Percentiles rank a stretch among this genome's conserved stretches.
phyloP scores from a whole-genome alignment of 805 yeast genomes.

The Grigorovia jiainica region DNA sequence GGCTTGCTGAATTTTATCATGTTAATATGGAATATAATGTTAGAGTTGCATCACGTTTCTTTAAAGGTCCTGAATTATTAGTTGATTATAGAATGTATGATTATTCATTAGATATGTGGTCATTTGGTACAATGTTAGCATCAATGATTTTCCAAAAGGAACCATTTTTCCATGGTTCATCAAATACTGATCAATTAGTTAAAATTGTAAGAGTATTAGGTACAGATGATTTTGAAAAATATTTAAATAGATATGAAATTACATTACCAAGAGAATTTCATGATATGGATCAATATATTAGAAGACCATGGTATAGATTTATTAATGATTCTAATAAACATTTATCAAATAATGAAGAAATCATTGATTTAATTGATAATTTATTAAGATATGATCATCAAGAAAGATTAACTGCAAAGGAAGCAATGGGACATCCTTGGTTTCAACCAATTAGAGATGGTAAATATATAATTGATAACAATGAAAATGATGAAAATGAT shows the following conservation, averaged over 20 bases:
- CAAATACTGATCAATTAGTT: conserved; percentile 84
- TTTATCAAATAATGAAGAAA: conserved; percentile 53
- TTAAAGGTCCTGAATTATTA: conserved; percentile 86
- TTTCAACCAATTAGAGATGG: conserved; percentile 14
- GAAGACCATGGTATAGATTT: conserved; percentile 81
- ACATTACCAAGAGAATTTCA: conserved; percentile 67
- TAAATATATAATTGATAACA: background rate
- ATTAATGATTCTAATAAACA: conserved; percentile 60
- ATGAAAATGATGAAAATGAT: background rate
- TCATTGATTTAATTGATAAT: conserved; percentile 72
- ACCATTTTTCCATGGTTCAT: conserved; percentile 86
- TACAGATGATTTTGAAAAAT: conserved; percentile 64
- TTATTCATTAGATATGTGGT: conserved; percentile 88
- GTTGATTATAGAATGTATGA: conserved; percentile 84
- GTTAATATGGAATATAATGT: conserved; percentile 85
- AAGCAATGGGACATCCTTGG: conserved; percentile 63
- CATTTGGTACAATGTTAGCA: conserved; percentile 87
- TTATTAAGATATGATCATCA: conserved; percentile 81
- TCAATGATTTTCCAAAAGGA: conserved; percentile 84
- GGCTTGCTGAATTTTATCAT: conserved; percentile 89
- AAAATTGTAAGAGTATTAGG: conserved; percentile 85
- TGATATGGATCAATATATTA: conserved; percentile 63
- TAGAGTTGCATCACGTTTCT: conserved; percentile 86
- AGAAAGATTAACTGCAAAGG: conserved; percentile 78
- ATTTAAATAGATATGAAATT: conserved; percentile 62